Evolutionary conservation across 2,329 filamentous ascomycete genomes (phyloP).

Genomic region (Sporothrix globosa): DNA sequence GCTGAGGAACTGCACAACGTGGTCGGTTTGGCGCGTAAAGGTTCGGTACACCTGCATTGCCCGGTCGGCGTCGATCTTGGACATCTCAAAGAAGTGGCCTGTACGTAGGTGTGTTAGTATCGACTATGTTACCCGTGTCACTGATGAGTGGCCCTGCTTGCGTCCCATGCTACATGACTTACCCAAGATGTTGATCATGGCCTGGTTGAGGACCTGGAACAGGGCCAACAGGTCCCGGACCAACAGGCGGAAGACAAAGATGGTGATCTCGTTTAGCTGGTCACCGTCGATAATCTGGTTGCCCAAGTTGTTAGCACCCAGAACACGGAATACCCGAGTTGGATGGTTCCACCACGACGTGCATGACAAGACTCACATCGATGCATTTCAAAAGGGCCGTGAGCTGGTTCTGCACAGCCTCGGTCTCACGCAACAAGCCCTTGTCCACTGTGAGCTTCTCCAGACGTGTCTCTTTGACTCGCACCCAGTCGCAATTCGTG

Average conservation of each 20-base stretch:
- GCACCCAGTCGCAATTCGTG: slow-evolving; percentile 88
- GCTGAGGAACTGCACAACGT: slow-evolving; percentile 86
- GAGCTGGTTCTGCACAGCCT: slow-evolving; percentile 86
- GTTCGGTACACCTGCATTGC: slow-evolving; percentile 89
- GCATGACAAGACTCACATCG: slow-evolving; percentile 56
- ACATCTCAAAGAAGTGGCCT: slow-evolving; percentile 99
- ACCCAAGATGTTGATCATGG: slow-evolving; percentile 95
- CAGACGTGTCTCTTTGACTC: slow-evolving; percentile 76
- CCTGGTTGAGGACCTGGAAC: slow-evolving; percentile 95
- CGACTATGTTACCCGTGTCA: background rate
- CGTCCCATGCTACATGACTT: slow-evolving; percentile 42
- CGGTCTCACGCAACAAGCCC: slow-evolving; percentile 87
- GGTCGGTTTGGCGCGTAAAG: slow-evolving; percentile 89
- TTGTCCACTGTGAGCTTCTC: slow-evolving; percentile 89
- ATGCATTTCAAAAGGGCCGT: slow-evolving; percentile 85
- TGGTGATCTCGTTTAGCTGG: slow-evolving; percentile 92
- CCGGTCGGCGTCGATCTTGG: slow-evolving; percentile 86
- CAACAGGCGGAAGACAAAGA: slow-evolving; percentile 88
- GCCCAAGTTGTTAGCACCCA: background rate
- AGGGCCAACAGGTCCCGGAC: slow-evolving; percentile 87
- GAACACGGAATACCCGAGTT: background rate
- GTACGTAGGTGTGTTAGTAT: background rate
- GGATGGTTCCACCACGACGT: background rate
- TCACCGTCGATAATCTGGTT: slow-evolving; percentile 77
- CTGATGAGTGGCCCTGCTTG: background rate